A percentile compares a stretch with the other conserved stretches of the same genome.
Evolutionary conservation across 2,329 filamentous ascomycete species (phyloP).

Genomic region (Curvularia lunata): DNA sequence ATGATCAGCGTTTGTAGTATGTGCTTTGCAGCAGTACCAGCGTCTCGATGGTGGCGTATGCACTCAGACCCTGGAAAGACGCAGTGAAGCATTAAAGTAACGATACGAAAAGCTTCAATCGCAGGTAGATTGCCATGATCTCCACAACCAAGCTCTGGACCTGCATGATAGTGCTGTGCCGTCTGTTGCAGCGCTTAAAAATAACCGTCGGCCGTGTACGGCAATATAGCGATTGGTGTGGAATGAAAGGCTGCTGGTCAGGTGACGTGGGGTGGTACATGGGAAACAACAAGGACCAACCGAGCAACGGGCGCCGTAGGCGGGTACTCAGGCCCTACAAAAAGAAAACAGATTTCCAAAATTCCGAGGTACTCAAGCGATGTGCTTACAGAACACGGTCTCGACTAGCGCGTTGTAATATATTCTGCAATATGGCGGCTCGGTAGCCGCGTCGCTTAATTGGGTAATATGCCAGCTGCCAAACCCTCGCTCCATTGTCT

Average conservation of each 20-base stretch:
- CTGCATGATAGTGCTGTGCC: constrained; percentile 19
- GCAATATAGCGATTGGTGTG: constrained; percentile 31
- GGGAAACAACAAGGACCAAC: not conserved
- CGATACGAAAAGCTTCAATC: constrained; percentile 45
- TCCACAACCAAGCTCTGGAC: constrained; percentile 27
- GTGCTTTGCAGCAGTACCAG: constrained; percentile 4
- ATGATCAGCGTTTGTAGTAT: constrained; percentile 1
- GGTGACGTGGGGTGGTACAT: constrained; percentile 28
- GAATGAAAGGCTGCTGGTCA: constrained; percentile 30
- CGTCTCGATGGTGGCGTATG: constrained; percentile 11
- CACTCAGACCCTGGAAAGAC: constrained; percentile 15
- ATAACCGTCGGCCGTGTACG: constrained; percentile 29
- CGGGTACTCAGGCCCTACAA: not conserved
- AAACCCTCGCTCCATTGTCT: constrained; percentile 21
- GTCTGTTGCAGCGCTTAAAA: constrained; percentile 29
- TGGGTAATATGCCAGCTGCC: constrained; percentile 40
- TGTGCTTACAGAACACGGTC: constrained; percentile 46
- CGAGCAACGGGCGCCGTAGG: constrained; percentile 14
- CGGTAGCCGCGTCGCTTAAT: constrained; percentile 39
- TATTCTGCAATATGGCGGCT: constrained; percentile 32
- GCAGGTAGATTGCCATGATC: constrained; percentile 32
- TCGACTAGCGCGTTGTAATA: constrained; percentile 40
- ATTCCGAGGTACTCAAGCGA: constrained; percentile 29
- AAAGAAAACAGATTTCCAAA: constrained; percentile 8
- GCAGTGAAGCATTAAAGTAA: constrained; percentile 32